Percentiles rank a stretch among this genome's conserved stretches.
Conservation (phyloP, 2,329 filamentous ascomycete species). For the Nannizziopsis arthrosporioides region DNA sequence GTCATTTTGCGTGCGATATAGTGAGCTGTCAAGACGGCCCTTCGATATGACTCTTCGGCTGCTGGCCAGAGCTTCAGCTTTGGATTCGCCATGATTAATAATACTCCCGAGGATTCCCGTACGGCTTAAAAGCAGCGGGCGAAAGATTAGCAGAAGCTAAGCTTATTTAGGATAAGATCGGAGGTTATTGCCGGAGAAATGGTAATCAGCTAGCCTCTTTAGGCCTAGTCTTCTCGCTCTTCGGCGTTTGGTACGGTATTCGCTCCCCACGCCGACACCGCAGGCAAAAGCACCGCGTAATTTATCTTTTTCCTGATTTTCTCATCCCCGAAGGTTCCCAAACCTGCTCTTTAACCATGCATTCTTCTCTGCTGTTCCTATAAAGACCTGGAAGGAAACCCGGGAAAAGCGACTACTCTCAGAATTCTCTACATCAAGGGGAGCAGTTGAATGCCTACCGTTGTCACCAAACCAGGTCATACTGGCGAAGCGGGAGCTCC, state of each 20-base stretch:
- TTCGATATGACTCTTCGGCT: no score
- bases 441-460: slow-evolving; percentile 19
- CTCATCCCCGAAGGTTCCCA: not conserved
- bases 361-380: not conserved
- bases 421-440: not conserved
- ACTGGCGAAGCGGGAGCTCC: slow-evolving; percentile 18
- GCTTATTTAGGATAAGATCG: not conserved
- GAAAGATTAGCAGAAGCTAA: not conserved
- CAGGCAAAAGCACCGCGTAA: slow-evolving; percentile 6
- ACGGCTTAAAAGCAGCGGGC: no score
- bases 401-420: not conserved
- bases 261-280: slow-evolving; percentile 4
- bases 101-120: no score
- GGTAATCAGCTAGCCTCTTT: not conserved
- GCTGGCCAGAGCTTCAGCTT: no score
- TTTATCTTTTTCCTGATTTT: slow-evolving; percentile 10
- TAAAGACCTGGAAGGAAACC: not conserved
- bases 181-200: not conserved
- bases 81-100: no score
- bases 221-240: not conserved
- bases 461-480: slow-evolving; percentile 15
- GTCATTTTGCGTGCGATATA: no score
- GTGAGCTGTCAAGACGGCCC: no score
- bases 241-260: not conserved
- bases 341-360: not conserved